These are phyloP conservation scores for Sicyos baderoa DNA, from an alignment of 306 rosid genomes.

Conservation along the genomic window DNA sequence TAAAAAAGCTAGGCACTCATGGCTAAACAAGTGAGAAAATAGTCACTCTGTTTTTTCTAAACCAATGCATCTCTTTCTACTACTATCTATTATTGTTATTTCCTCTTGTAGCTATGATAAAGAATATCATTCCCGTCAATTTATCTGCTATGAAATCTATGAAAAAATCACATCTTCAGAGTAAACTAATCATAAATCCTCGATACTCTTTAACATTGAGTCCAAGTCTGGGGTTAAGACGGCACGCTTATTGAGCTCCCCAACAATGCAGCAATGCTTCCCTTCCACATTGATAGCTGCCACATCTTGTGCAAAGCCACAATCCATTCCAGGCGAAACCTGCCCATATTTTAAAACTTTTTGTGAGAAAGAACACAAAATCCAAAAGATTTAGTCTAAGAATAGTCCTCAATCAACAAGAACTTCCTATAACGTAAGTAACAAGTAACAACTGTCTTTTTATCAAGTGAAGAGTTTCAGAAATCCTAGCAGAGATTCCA, in stretches of 20 bases:
- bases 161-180: background rate
- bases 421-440: background rate
- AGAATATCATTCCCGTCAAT: conserved; percentile 3
- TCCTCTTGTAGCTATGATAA: background rate
- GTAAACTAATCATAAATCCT: conserved; percentile 33
- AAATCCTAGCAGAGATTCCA: background rate
- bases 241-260: conserved; percentile 59
- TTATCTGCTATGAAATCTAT: conserved; percentile 1
- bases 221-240: conserved; percentile 55
- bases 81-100: background rate
- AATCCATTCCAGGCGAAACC: conserved; percentile 69
- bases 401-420: background rate
- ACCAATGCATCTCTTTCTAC: conserved; percentile 1
- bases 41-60: conserved; percentile 1
- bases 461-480: background rate
- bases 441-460: background rate
- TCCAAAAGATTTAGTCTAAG: background rate
- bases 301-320: conserved; percentile 55
- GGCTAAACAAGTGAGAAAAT: background rate
- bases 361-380: background rate
- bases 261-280: conserved; percentile 49
- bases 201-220: conserved; percentile 34
- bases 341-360: conserved; percentile 27
- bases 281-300: conserved; percentile 50
- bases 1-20: background rate